Conservation (phyloP, 2,329 filamentous ascomycete species). For the Stylonectria norvegica region DNA sequence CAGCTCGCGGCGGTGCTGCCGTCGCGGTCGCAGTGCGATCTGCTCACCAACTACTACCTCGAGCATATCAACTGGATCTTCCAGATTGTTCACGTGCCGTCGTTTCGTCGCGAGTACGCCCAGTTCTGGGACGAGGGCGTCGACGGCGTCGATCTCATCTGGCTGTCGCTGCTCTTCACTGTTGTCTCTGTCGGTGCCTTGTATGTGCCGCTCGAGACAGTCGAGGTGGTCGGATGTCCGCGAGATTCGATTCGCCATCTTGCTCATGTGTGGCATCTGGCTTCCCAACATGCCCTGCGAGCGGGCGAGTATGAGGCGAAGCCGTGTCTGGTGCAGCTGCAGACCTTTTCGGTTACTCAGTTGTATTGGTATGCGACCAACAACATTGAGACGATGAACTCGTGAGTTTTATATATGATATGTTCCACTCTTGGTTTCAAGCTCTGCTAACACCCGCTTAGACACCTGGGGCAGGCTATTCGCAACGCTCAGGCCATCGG, state of each 20-base stretch:
- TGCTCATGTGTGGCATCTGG: constrained; percentile 27
- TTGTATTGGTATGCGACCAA: constrained; percentile 32
- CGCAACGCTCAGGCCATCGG: constrained; percentile 9
- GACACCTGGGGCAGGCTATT: constrained; percentile 11
- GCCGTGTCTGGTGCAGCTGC: constrained; percentile 26
- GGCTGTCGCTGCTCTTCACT: constrained; percentile 29
- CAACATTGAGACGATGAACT: constrained; percentile 30
- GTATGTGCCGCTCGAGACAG: constrained; percentile 22
- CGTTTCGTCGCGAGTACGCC: constrained; percentile 22
- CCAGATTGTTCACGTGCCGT: constrained; percentile 19
- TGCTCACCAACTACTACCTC: constrained; percentile 27
- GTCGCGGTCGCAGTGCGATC: constrained; percentile 20
- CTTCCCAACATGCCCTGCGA: constrained; percentile 28
- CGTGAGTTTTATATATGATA: constrained; percentile 17
- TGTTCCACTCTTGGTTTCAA: not conserved
- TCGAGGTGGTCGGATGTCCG: constrained; percentile 20
- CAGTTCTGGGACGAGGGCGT: constrained; percentile 24
- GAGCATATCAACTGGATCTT: constrained; percentile 32
- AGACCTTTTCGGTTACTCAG: constrained; percentile 29
- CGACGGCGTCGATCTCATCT: constrained; percentile 28
- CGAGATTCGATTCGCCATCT: constrained; percentile 17
- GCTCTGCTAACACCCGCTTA: no score
- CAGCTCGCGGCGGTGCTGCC: constrained; percentile 12
- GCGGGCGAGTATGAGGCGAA: constrained; percentile 27
- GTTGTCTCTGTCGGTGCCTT: constrained; percentile 29